These are phyloP conservation scores for Gonapodya prolifera DNA, from an alignment of 192 early-diverging fungal genomes.

Conservation along the genomic window DNA sequence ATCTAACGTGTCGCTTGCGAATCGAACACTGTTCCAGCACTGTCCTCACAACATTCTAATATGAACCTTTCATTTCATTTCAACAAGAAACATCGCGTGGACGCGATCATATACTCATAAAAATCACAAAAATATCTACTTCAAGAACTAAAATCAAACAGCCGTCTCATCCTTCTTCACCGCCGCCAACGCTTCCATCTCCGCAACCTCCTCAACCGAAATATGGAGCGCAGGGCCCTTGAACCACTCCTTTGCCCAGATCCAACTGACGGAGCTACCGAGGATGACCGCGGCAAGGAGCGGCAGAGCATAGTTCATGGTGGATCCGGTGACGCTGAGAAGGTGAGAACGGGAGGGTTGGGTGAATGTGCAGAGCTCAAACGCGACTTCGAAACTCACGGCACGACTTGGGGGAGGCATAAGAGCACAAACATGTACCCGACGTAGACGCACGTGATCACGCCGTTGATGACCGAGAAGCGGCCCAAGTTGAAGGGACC, in stretches of 20 bases:
- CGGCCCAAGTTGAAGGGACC: constrained; percentile 26
- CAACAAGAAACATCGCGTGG: no score
- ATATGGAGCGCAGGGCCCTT: background rate
- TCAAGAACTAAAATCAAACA: no score
- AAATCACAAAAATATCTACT: no score
- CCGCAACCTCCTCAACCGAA: background rate
- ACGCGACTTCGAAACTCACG: background rate
- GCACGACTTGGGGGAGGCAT: constrained; percentile 2
- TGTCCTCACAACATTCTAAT: no score
- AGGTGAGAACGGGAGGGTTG: background rate
- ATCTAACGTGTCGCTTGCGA: no score
- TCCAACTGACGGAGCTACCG: constrained; percentile 5
- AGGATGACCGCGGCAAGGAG: background rate
- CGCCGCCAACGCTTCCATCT: no score
- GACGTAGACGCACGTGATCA: constrained; percentile 20
- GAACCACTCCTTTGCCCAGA: background rate
- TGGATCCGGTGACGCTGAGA: background rate
- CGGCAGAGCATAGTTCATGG: background rate
- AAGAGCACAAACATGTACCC: constrained; percentile 8
- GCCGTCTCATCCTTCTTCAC: background rate
- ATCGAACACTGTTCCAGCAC: no score
- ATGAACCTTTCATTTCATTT: no score
- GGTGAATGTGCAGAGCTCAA: background rate
- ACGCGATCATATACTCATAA: no score
- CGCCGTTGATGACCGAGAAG: constrained; percentile 19